A percentile compares a stretch with the other conserved stretches of the same genome.
phyloP scores from a whole-genome alignment of 441 rosid species.

The Adansonia madagascariensis region DNA sequence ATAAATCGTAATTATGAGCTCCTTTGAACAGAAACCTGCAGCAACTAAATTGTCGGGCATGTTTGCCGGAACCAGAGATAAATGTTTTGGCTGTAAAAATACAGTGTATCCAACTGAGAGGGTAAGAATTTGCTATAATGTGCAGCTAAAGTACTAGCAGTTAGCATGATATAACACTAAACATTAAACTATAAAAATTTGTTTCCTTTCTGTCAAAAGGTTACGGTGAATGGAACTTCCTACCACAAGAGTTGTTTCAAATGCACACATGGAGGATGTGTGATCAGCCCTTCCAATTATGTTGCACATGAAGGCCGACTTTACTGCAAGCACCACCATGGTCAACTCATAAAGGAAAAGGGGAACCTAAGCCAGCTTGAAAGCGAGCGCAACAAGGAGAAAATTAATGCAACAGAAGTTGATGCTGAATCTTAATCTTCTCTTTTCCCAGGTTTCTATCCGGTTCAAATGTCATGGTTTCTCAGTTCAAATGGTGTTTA shows the following conservation, averaged over 20 bases:
- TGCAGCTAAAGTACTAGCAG: background rate
- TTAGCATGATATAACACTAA: background rate
- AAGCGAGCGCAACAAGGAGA: constrained; percentile 57
- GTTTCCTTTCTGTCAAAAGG: constrained; percentile 31
- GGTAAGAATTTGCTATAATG: constrained; percentile 45
- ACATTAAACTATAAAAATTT: background rate
- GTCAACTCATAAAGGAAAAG: constrained; percentile 92
- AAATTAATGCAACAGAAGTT: constrained; percentile 37
- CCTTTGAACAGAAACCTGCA: constrained; percentile 65
- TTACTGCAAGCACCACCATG: constrained; percentile 91
- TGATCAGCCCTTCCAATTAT: constrained; percentile 19
- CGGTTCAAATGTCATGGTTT: constrained; percentile 26
- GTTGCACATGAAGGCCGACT: constrained; percentile 73
- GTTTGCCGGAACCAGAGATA: constrained; percentile 94
- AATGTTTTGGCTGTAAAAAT: constrained; percentile 82
- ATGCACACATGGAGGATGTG: constrained; percentile 28
- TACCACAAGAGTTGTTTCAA: constrained; percentile 97
- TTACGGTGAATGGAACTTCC: constrained; percentile 89
- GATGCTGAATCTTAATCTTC: constrained; percentile 38
- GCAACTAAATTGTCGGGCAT: constrained; percentile 77
- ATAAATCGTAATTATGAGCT: constrained; percentile 29
- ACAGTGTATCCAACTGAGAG: constrained; percentile 96
- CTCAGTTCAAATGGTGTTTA: constrained; percentile 24
- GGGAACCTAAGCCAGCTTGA: constrained; percentile 96
- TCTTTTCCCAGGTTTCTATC: constrained; percentile 16